Conservation (phyloP, 805 yeast species). For the Candida lessepsii region DNA sequence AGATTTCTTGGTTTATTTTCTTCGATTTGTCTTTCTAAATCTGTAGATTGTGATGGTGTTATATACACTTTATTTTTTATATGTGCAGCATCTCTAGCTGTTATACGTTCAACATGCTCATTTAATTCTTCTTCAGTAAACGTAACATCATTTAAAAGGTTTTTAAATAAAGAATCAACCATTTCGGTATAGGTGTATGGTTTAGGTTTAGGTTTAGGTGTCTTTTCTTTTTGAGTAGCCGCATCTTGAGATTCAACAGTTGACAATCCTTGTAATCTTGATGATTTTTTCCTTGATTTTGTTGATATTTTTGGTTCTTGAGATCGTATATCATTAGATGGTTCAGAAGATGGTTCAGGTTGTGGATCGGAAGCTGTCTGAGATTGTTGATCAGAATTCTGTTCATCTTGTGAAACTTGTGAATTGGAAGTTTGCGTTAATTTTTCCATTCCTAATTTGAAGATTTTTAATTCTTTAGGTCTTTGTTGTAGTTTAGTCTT, state of each 20-base stretch:
- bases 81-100: slow-evolving; percentile 17
- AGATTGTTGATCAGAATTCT: too few relatives aligned
- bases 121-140: slow-evolving; percentile 24
- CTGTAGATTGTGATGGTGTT: slow-evolving; percentile 8
- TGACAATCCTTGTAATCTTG: slow-evolving; percentile 10
- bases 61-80: slow-evolving; percentile 7
- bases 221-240: neutral
- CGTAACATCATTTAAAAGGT: slow-evolving; percentile 22
- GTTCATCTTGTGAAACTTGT: slow-evolving; percentile 12
- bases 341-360: too few relatives aligned
- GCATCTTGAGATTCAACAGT: too few relatives aligned
- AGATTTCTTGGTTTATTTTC: slow-evolving; percentile 47
- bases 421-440: too few relatives aligned
- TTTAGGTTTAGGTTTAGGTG: neutral
- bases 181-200: neutral
- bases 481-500: slow-evolving; percentile 2
- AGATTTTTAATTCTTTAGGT: slow-evolving; percentile 1
- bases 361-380: too few relatives aligned
- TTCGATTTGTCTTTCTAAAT: slow-evolving; percentile 20
- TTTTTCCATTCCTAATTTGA: slow-evolving; percentile 3
- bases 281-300: slow-evolving; percentile 6
- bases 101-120: slow-evolving; percentile 11
- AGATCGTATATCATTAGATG: too few relatives aligned
- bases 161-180: slow-evolving; percentile 1
- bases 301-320: slow-evolving; percentile 11